A percentile compares a stretch with the other conserved stretches of the same genome.
These are phyloP conservation scores for Yamadazyma paraphyllophila DNA, from an alignment of 805 yeast genomes.

Conservation along the genomic window DNA sequence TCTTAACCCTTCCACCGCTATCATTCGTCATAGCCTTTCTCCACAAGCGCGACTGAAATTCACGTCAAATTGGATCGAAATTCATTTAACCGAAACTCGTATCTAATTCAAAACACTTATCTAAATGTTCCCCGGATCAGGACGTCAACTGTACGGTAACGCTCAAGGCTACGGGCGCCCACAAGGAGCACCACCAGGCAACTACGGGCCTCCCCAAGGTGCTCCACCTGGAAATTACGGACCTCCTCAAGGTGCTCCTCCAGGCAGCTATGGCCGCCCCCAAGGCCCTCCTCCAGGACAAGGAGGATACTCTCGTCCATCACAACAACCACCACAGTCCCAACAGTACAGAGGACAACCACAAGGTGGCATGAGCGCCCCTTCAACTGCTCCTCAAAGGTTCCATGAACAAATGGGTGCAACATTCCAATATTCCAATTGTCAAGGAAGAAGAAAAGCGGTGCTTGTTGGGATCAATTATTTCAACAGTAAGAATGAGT, in stretches of 20 bases:
- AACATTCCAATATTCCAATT: slow-evolving; percentile 39
- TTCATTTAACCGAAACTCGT: too few relatives aligned
- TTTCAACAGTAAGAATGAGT: slow-evolving; percentile 27
- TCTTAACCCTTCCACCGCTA: too few relatives aligned
- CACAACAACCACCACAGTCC: slow-evolving; percentile 2
- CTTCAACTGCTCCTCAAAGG: slow-evolving; percentile 33
- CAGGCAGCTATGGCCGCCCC: slow-evolving; percentile 15
- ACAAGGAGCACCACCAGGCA: slow-evolving; percentile 6
- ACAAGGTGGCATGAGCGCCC: slow-evolving; percentile 16
- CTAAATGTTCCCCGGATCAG: slow-evolving; percentile 21
- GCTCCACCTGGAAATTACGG: neutral
- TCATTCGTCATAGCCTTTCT: too few relatives aligned
- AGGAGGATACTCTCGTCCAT: slow-evolving; percentile 9
- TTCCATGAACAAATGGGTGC: slow-evolving; percentile 35
- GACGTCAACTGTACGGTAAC: slow-evolving; percentile 15
- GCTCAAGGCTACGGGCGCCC: slow-evolving; percentile 2
- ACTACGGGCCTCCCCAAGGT: neutral
- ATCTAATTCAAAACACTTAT: too few relatives aligned
- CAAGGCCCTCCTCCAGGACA: slow-evolving; percentile 10
- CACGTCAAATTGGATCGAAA: neutral
- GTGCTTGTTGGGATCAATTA: slow-evolving; percentile 38
- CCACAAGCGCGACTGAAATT: neutral
- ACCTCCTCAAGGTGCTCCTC: slow-evolving; percentile 19
- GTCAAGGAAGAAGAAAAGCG: slow-evolving; percentile 37
- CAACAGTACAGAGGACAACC: slow-evolving; percentile 7